phyloP scores from a whole-genome alignment of 2,329 filamentous ascomycete species.

The Colletotrichum truncatum region DNA sequence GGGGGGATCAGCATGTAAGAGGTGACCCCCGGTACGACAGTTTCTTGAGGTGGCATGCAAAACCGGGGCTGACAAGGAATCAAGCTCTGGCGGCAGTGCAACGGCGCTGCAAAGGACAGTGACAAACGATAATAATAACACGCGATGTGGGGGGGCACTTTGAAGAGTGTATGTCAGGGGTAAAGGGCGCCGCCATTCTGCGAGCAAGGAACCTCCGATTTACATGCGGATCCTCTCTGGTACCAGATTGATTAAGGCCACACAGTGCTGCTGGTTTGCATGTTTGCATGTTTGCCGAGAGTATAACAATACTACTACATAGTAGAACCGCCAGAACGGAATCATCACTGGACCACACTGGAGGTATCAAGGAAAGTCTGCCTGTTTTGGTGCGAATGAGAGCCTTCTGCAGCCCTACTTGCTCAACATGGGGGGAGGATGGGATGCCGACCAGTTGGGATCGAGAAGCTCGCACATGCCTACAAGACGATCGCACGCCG shows the following conservation, averaged over 20 bases:
- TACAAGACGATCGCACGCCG: background rate
- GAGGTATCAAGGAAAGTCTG: background rate
- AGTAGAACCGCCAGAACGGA: no score
- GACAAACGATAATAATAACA: background rate
- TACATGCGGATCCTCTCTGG: background rate
- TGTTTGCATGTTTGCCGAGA: background rate
- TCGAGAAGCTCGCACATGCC: background rate
- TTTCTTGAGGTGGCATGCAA: constrained; percentile 1
- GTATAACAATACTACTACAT: no score
- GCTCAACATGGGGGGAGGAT: no score
- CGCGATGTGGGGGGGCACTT: background rate
- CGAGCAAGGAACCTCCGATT: background rate
- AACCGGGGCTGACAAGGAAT: constrained; percentile 4
- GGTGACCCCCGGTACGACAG: background rate
- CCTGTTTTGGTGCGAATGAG: no score
- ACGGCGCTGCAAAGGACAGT: background rate
- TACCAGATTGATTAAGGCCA: background rate
- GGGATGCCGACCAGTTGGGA: background rate
- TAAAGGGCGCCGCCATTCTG: background rate
- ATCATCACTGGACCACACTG: no score
- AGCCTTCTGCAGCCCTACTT: background rate
- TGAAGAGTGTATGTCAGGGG: background rate
- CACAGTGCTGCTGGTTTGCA: no score
- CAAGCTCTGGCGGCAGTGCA: background rate
- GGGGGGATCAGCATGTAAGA: constrained; percentile 11